Conservation (phyloP, 164 flowering plant species). For the Dillenia turbinata region DNA sequence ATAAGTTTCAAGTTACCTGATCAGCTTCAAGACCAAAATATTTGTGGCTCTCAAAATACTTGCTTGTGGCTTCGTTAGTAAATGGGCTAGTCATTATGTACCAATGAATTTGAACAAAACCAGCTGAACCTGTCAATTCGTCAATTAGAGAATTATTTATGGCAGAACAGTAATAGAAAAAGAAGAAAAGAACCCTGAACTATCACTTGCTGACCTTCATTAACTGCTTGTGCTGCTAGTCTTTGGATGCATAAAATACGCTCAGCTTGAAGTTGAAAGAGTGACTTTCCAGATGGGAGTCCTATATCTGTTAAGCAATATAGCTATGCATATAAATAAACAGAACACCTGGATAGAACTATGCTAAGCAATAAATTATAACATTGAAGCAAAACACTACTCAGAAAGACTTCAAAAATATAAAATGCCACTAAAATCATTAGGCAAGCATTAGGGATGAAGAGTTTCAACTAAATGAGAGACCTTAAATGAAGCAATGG, state of each 20-base stretch:
- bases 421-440: background rate
- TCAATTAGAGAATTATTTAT: slow-evolving; percentile 12
- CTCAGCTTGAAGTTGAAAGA: slow-evolving; percentile 98
- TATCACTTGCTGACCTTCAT: slow-evolving; percentile 48
- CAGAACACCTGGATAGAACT: background rate
- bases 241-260: slow-evolving; percentile 78
- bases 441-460: background rate
- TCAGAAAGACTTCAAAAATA: background rate
- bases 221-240: slow-evolving; percentile 71
- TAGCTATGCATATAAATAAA: background rate
- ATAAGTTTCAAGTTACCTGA: slow-evolving; percentile 46
- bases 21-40: slow-evolving; percentile 92
- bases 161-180: slow-evolving; percentile 1
- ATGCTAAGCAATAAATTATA: slow-evolving; percentile 4
- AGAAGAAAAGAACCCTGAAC: background rate
- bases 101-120: slow-evolving; percentile 74
- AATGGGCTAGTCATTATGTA: slow-evolving; percentile 99
- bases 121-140: slow-evolving; percentile 42
- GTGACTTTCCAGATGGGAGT: slow-evolving; percentile 97
- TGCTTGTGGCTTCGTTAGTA: slow-evolving; percentile 86
- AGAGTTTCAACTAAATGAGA: background rate
- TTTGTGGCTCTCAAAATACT: slow-evolving; percentile 79
- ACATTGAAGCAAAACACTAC: background rate
- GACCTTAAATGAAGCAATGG: background rate
- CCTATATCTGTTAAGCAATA: slow-evolving; percentile 62